phyloP scores from a whole-genome alignment of 78 protist species.

The Mantamonas sphyraenae region DNA sequence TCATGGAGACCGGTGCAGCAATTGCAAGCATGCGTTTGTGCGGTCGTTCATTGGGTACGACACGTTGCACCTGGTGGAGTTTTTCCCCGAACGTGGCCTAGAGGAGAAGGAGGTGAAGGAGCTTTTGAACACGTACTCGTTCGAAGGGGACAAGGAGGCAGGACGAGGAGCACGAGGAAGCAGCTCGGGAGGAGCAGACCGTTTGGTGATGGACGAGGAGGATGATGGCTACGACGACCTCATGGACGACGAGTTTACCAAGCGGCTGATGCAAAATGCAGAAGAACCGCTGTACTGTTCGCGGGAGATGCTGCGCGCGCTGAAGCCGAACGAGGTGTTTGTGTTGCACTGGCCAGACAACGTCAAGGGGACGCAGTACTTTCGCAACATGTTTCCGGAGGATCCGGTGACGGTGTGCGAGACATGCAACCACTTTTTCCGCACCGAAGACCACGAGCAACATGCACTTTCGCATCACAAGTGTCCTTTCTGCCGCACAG shows the following conservation, averaged over 20 bases:
- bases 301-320: background rate
- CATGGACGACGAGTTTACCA: constrained; percentile 17
- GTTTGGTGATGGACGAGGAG: background rate
- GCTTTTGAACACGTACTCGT: background rate
- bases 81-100: constrained; percentile 3
- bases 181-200: background rate
- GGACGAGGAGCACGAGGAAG: background rate
- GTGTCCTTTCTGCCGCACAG: too few relatives aligned
- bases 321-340: constrained; percentile 22
- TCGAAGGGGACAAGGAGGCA: background rate
- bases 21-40: constrained; percentile 36
- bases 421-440: constrained; percentile 36
- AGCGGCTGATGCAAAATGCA: background rate
- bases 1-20: constrained; percentile 18
- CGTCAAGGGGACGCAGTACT: constrained; percentile 6
- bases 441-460: constrained; percentile 30
- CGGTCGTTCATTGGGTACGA: constrained; percentile 33
- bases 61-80: constrained; percentile 47
- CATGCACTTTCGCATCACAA: too few relatives aligned
- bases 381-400: constrained; percentile 26
- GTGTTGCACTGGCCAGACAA: background rate
- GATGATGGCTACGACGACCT: background rate
- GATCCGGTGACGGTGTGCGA: constrained; percentile 9
- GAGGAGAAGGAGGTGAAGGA: constrained; percentile 6
- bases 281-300: too few relatives aligned